Evolutionary conservation across 2,329 filamentous ascomycete genomes (phyloP), one percentile per base, ranked within the genome.

Genomic region (Didymella keratinophila): DNA sequence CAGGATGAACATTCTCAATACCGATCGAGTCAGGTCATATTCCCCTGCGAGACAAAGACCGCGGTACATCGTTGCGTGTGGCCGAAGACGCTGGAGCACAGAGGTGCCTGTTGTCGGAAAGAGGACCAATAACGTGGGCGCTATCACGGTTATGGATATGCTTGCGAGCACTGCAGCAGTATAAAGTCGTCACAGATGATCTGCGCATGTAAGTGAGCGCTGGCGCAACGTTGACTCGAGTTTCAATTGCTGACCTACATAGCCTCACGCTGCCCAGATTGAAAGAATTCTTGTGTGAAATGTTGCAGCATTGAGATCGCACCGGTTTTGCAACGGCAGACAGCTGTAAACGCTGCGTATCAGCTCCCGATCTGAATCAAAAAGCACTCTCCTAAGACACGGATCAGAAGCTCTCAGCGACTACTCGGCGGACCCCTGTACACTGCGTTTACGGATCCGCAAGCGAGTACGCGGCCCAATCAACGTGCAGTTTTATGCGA

Each of bases 381-480:
- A 27, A n/a, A 27, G 16, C 14, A 23, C 14, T 27, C 10, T 25
- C 12, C 18, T 3, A 6, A 27, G 11, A 12, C 9, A 21, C 20
- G 11, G 2, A 23, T 14, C 37, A 1, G 12, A 23, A 41, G 18
- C 11, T 21, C 7, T 7, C 18, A 12, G 30, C 20, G 2, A 27
- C 30, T 34, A 4, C n/a, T 34, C 21, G 25, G 27, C 16, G 50
- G 27, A 51, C 3, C 46, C 56, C 27, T 58, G 51, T 7, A 21
- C 4, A 16, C 7, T 20, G 8, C 2, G 14, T 16, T 45, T 58
- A 45, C 56, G 50, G 18, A 27, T 46, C 23, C 45, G 45, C 34
- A 54, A 58, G 50, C 56, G 56, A 58, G 34, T 58, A 58, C 56
- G 56, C 12, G 11, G 23, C 6, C 51, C 51, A 53, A 53, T 53